Base-by-base conservation (phyloP, 2,329 filamentous ascomycete genomes). In the Phialemonium atrogriseum region DNA sequence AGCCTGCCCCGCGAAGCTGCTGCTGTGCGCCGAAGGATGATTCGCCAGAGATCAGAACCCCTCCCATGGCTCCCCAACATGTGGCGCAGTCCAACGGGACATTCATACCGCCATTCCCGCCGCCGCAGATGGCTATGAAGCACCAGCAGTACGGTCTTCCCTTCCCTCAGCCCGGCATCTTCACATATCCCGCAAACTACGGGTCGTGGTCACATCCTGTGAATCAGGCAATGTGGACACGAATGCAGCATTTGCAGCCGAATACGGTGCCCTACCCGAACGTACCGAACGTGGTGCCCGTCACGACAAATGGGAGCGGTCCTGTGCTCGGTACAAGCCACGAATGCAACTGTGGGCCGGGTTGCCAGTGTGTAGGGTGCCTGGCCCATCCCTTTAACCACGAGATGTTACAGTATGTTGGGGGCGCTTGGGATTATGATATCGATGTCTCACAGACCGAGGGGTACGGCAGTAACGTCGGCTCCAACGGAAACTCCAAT, bases 281-380 rank as follows among this genome's bases (percentile, higher is more conserved):
- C 20, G 9, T 14, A 4, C 28, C 42, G 2, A 27, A n/a, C n/a
- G n/a, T 40, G 10, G 22, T 38, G 1, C 27, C 37, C 11, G 25
- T 30, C 10, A 20, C 23, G 11, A 19, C 36, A 10, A 39, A 41
- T 12, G 40, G 32, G 10, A 24, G 27, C 5, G 4, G 23, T 16
- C 14, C 23, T 24, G 22, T n/a, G 10, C 4, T 27, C 11, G 41
- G 39, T 12, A 46, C 43, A 3, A 55, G 54, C 23, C 64, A 71
- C 39, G 59, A 50, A 24, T 84, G 80, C 44, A 62, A 63, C 28
- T 84, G 80, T 46, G 80, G 80, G 13, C 71, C 78, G 33, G 60
- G 60, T 17, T 84, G 80, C 42, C 68, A 77, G 42, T 84, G 80
- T 47, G 59, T 83, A 21, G 79, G 77, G 9, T 84, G 80, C 48